A percentile compares a stretch with the other conserved stretches of the same genome.
Evolutionary conservation across 192 early-diverging fungal genomes (phyloP).

Genomic region (Haplosporangium gracile): DNA sequence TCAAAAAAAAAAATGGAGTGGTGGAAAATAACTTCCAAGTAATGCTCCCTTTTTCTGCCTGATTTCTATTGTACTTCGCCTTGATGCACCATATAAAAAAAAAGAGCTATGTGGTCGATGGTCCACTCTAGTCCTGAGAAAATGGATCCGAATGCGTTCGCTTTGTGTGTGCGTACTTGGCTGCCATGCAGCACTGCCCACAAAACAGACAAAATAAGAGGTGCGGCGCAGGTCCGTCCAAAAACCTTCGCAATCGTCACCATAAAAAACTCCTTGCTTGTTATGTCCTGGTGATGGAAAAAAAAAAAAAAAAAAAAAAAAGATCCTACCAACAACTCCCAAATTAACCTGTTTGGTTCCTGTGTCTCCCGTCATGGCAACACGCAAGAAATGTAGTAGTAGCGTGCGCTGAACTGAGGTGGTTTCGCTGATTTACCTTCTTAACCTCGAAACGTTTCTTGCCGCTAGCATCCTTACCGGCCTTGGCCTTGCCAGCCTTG

Average conservation of each 20-base stretch:
- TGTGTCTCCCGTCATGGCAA: neutral
- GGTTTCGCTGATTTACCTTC: slow-evolving; percentile 69
- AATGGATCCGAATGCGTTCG: neutral
- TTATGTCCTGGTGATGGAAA: neutral
- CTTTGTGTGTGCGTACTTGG: neutral
- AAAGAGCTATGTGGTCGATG: neutral
- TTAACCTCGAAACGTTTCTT: slow-evolving; percentile 95
- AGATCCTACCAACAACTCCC: neutral
- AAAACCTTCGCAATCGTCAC: too few species aligned
- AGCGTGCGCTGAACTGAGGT: neutral
- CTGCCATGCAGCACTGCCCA: neutral
- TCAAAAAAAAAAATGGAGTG: neutral
- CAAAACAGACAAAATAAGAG: neutral
- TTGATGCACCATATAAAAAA: neutral
- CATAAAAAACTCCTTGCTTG: too few species aligned
- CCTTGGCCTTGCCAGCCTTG: slow-evolving; percentile 68
- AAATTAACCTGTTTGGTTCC: neutral
- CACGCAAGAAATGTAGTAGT: neutral
- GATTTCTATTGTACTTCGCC: neutral
- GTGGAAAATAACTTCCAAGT: neutral
- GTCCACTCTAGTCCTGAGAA: neutral
- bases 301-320: neutral
- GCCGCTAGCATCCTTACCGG: slow-evolving; percentile 54
- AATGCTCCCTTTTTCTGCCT: neutral
- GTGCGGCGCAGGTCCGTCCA: neutral